Evolutionary conservation across 2,329 filamentous ascomycete species (phyloP).

Genomic region (Balansia obtecta): DNA sequence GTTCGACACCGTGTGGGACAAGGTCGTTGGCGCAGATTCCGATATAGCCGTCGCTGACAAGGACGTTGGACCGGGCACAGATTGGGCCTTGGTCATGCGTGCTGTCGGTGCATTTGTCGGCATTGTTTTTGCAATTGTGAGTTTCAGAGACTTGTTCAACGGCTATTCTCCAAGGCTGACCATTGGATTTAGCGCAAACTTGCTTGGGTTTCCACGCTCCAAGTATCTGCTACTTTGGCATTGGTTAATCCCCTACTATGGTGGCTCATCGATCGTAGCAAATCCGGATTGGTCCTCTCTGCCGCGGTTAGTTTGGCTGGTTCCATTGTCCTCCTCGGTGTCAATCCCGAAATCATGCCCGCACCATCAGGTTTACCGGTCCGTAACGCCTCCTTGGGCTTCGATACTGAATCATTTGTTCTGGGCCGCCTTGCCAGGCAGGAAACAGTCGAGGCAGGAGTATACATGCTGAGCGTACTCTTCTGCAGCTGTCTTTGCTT

Average conservation of each 20-base stretch:
- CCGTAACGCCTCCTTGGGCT: not conserved
- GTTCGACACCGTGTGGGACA: conserved; percentile 66
- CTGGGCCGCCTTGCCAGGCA: conserved; percentile 44
- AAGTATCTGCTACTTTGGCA: conserved; percentile 78
- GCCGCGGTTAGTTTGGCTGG: conserved; percentile 60
- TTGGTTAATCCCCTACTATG: conserved; percentile 88
- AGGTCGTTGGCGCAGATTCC: conserved; percentile 28
- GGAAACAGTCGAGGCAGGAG: conserved; percentile 57
- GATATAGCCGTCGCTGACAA: conserved; percentile 15
- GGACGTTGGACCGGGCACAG: conserved; percentile 35
- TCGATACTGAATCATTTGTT: conserved; percentile 6
- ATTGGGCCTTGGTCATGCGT: conserved; percentile 58
- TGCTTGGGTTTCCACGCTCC: conserved; percentile 89
- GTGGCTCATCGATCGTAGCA: conserved; percentile 90
- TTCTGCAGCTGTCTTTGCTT: conserved; percentile 95
- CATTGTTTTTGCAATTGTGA: conserved; percentile 61
- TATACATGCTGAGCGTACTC: conserved; percentile 86
- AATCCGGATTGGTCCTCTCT: conserved; percentile 71
- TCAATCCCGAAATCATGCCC: conserved; percentile 70
- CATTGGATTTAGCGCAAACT: conserved; percentile 54
- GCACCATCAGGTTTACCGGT: conserved; percentile 37
- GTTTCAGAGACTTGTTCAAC: conserved; percentile 20
- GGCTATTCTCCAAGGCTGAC: too few relatives aligned
- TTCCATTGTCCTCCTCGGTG: conserved; percentile 58
- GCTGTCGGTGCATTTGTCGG: conserved; percentile 49